These are phyloP conservation scores for Pontederia paniculata DNA, from an alignment of 176 grass and related monocot genomes.

Conservation along the genomic window DNA sequence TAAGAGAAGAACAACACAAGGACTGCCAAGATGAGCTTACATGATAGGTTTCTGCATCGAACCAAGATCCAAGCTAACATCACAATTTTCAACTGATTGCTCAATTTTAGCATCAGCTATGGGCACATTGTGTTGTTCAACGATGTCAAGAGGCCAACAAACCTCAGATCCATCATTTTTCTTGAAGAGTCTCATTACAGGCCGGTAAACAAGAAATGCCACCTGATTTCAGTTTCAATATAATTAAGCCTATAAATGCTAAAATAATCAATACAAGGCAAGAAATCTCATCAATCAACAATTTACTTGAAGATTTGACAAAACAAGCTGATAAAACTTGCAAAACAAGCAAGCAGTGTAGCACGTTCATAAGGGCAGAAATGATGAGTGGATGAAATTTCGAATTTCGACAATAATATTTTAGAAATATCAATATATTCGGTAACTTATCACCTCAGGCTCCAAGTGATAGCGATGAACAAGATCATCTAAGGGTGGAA, in stretches of 20 bases:
- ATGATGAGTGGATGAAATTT: too few species aligned
- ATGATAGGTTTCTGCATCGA: slow-evolving; percentile 41
- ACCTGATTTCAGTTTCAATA: slow-evolving; percentile 44
- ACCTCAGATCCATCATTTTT: slow-evolving; percentile 40
- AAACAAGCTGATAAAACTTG: background rate
- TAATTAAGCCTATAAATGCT: background rate
- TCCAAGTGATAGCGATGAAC: slow-evolving; percentile 92
- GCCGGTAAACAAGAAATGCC: slow-evolving; percentile 97
- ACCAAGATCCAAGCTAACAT: slow-evolving; percentile 66
- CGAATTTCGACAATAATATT: slow-evolving; percentile 1
- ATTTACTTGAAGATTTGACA: background rate
- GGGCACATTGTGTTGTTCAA: slow-evolving; percentile 3
- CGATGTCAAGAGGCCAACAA: slow-evolving; percentile 54
- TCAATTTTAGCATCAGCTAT: slow-evolving; percentile 56
- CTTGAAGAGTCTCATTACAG: slow-evolving; percentile 97
- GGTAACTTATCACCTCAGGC: slow-evolving; percentile 59
- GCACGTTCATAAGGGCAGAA: too few species aligned
- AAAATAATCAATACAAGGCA: background rate
- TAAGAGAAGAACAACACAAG: background rate
- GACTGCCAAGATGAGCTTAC: slow-evolving; percentile 38
- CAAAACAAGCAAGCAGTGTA: background rate
- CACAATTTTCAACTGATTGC: slow-evolving; percentile 45
- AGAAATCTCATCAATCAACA: too few species aligned
- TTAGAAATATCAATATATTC: background rate
- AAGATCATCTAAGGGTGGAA: slow-evolving; percentile 77